A percentile compares a stretch with the other conserved stretches of the same genome.
These are phyloP conservation scores for Rhizopogon salebrosus DNA, from an alignment of 768 basidiomycete species.

Conservation along the genomic window DNA sequence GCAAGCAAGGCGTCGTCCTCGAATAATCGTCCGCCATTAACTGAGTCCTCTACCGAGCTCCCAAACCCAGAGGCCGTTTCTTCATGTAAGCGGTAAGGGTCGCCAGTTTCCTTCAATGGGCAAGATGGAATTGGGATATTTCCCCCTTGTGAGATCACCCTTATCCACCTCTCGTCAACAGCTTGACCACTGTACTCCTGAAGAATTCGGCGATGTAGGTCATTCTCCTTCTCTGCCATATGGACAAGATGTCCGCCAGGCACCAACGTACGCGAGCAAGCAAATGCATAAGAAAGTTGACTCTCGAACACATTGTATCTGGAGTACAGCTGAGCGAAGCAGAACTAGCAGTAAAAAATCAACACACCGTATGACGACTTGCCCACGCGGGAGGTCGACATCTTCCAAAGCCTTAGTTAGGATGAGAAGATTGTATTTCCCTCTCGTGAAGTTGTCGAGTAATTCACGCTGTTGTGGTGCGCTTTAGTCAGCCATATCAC, in stretches of 20 bases:
- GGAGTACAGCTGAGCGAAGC: constrained; percentile 4
- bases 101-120: constrained; percentile 32
- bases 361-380: constrained; percentile 57
- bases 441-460: constrained; percentile 44
- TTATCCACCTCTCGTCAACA: constrained; percentile 46
- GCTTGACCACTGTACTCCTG: constrained; percentile 35
- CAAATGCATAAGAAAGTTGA: constrained; percentile 53
- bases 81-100: constrained; percentile 45
- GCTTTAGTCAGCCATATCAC: constrained; percentile 4
- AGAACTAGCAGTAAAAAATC: neutral
- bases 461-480: constrained; percentile 36
- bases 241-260: constrained; percentile 52
- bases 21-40: constrained; percentile 55
- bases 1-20: constrained; percentile 52
- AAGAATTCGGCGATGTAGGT: constrained; percentile 49
- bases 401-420: constrained; percentile 56
- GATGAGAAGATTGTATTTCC: constrained; percentile 61
- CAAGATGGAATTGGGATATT: constrained; percentile 38
- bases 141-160: constrained; percentile 32
- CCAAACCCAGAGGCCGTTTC: constrained; percentile 24
- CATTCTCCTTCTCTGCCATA: constrained; percentile 57
- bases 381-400: constrained; percentile 50
- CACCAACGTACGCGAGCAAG: constrained; percentile 42
- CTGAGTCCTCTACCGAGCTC: constrained; percentile 52
- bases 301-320: constrained; percentile 64